Evolutionary conservation across 805 yeast species (phyloP), one percentile per base, ranked within the genome.

Genomic region (Myxozyma sirexii): DNA sequence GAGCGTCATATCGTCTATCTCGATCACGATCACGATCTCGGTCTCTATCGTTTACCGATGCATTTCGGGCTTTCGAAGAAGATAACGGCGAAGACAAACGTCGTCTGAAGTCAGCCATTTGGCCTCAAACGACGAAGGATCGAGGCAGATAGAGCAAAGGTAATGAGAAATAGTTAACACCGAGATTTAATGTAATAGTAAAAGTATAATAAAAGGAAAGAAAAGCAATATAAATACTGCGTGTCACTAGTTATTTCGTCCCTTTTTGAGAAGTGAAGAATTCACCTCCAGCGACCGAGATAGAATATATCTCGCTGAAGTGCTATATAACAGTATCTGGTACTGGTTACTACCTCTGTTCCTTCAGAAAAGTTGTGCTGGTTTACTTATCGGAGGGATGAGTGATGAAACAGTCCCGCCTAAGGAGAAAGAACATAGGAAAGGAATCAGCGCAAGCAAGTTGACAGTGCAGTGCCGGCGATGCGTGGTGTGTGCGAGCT

Each of bases 11-110:
- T 15, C 19, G 42, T 38, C 43, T 46, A 24, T 44, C 43, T 10
- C 46, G 39, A 42, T 52, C 56, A 8, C 49, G 48, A 41, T 52
- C 56, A n/a, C 56, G 41, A 42, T 24, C 45, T 39, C 55, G 17
- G 21, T 50, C 47, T n/a, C n/a, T n/a, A n/a, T n/a, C n/a, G n/a
- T n/a, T n/a, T n/a, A n/a, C n/a, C n/a, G n/a, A n/a, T n/a, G n/a
- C n/a, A n/a, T n/a, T n/a, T n/a, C n/a, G n/a, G n/a, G n/a, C n/a
- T n/a, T n/a, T n/a, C n/a, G 24, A 19, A 13, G 43, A 37, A 3
- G 39, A 33, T 10, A 23, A 33, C 17, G 51, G 21, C 12, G 49
- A 13, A 8, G 51, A 47, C 10, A 15, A 13, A 24, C 23, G 51
- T 8, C 27, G 51, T 33, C 51, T 26, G 17, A 33, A 47, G 17